Base-by-base conservation (phyloP, 495 filamentous ascomycete species). In the Penicillium manginii region DNA sequence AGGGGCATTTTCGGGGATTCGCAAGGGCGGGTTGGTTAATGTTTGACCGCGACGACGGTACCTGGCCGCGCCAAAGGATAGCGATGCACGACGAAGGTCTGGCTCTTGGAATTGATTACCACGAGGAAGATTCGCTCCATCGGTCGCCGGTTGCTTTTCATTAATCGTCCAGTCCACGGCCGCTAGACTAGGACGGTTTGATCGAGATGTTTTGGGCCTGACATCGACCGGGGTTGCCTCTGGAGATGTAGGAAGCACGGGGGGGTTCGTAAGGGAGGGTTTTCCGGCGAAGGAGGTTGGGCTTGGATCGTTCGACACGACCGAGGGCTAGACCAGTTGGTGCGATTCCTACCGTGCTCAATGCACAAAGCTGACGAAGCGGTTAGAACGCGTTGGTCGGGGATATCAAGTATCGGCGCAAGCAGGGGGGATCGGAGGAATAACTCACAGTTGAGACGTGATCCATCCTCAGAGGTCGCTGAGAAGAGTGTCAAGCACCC, bases 311-410 rank as follows among this genome's bases (percentile, higher is more conserved):
- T 62, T 83, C 80, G 32, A 78, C 80, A 66, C 82, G 83, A 70
- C 84, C 87, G 63, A 89, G 78, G 57, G 86, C 82, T 58, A 86
- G 78, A 55, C 87, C 87, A 43, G 84, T 80, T 46, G 86, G 80
- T 60, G 87, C 86, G 59, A 87, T 82, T 71, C 84, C 86, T 70
- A 89, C 79, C 55, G 87, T 88, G 78, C 85, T 84, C 64, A 86
- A 74, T 62, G 87, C 87, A 86, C 87, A 89, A 39, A 90, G 81
- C 87, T 90, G 68, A 67, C 9, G 26, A 29, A 8, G 26, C 6
- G 26, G 26, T 0, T 29, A 8, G 9, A 29, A 29, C 26, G 26
- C 26, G 26, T 29, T 29, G 9, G 26, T 29, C 26, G 26, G 26
- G 9, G 26, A 29, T 8, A 29, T 29, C 26, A 29, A 29, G 4